Evolutionary conservation across 768 basidiomycete genomes (phyloP).

Genomic region (Hygrocybe punicea): DNA sequence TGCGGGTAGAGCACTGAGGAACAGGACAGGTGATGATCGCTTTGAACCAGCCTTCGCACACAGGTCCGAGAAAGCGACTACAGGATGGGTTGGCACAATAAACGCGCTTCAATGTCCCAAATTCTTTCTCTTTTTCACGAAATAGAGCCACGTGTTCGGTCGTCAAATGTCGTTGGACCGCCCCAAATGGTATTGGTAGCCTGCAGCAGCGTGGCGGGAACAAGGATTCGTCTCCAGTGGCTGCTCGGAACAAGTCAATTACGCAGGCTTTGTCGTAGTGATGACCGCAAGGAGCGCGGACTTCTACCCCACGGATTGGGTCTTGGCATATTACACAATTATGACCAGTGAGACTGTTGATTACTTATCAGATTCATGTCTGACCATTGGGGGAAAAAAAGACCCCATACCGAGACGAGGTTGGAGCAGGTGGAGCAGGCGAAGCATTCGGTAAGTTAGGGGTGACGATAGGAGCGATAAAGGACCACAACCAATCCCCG

Average conservation of each 20-base stretch:
- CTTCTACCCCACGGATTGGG: constrained; percentile 1
- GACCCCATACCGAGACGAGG: background rate
- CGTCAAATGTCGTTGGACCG: constrained; percentile 17
- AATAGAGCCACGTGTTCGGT: constrained; percentile 30
- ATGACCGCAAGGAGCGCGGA: constrained; percentile 38
- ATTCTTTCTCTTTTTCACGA: constrained; percentile 45
- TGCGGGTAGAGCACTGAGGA: constrained; percentile 44
- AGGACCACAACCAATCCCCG: background rate
- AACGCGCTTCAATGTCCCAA: constrained; percentile 42
- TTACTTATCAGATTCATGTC: background rate
- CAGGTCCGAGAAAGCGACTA: constrained; percentile 51
- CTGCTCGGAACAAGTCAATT: constrained; percentile 30
- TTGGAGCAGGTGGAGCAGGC: background rate
- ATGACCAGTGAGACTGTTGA: background rate
- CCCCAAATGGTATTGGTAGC: constrained; percentile 21
- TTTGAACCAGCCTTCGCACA: constrained; percentile 30
- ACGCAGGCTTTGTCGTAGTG: constrained; percentile 37
- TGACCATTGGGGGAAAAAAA: background rate
- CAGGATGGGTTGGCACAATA: constrained; percentile 53
- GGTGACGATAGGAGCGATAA: background rate
- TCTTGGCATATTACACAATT: constrained; percentile 13
- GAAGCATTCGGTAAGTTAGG: background rate
- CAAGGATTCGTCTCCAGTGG: constrained; percentile 39
- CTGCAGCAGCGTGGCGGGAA: constrained; percentile 44
- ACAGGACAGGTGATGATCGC: constrained; percentile 42